Conservation (phyloP, 108 stramenopile genomes). For the Cyclostephanos tholiformis region DNA sequence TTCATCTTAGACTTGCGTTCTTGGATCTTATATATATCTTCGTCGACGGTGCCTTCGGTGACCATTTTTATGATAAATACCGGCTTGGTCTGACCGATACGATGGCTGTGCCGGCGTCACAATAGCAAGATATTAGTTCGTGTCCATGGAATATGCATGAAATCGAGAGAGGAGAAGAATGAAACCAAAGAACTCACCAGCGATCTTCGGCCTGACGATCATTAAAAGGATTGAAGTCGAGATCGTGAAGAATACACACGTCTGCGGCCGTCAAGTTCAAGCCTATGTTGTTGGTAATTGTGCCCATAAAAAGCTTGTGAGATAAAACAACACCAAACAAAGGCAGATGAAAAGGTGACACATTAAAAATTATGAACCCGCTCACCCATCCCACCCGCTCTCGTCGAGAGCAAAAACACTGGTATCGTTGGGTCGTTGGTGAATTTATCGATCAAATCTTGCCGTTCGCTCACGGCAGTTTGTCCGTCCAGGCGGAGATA, state of each 20-base stretch:
- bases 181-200: constrained; percentile 11
- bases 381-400: constrained; percentile 76
- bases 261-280: constrained; percentile 92
- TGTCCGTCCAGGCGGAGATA: constrained; percentile 82
- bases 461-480: constrained; percentile 71
- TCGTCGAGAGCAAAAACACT: constrained; percentile 85
- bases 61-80: constrained; percentile 82
- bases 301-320: constrained; percentile 19
- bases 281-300: constrained; percentile 27
- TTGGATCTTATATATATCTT: constrained; percentile 82
- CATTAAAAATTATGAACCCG: constrained; percentile 12
- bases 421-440: constrained; percentile 62
- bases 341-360: constrained; percentile 37
- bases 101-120: constrained; percentile 19
- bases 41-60: constrained; percentile 73
- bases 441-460: constrained; percentile 78
- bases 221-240: constrained; percentile 97
- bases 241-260: constrained; percentile 95
- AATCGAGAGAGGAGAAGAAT: not conserved
- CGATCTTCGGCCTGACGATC: constrained; percentile 95
- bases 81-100: constrained; percentile 82
- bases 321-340: constrained; percentile 41
- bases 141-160: not conserved
- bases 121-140: no score
- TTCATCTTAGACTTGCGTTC: constrained; percentile 80